Percentiles rank a stretch among this genome's conserved stretches.
These are phyloP conservation scores for Teratosphaeria gauchensis DNA, from an alignment of 2,329 filamentous ascomycete species.

Conservation along the genomic window DNA sequence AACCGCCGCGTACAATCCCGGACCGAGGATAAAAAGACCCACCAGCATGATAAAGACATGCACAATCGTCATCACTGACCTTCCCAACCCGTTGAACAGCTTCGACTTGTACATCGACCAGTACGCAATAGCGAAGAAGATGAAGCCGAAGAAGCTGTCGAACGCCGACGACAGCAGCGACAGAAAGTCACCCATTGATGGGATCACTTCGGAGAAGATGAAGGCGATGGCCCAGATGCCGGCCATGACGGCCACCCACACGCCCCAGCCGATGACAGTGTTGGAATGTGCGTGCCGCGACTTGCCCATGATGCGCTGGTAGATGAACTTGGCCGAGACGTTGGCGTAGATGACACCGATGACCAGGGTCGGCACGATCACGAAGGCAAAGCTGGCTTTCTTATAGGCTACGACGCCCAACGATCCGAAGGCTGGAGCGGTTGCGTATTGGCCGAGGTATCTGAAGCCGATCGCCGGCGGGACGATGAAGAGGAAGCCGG, in stretches of 20 bases:
- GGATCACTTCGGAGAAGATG: conserved; percentile 40
- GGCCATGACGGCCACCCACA: conserved; percentile 34
- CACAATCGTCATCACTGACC: conserved; percentile 35
- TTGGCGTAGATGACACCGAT: conserved; percentile 44
- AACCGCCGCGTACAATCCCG: conserved; percentile 44
- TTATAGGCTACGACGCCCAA: conserved; percentile 37
- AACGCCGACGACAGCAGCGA: conserved; percentile 40
- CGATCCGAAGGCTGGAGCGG: conserved; percentile 41
- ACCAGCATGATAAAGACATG: conserved; percentile 37
- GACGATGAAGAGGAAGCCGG: conserved; percentile 40
- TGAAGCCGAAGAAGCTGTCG: conserved; percentile 43
- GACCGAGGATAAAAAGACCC: conserved; percentile 42
- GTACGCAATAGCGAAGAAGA: conserved; percentile 43
- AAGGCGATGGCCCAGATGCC: conserved; percentile 37
- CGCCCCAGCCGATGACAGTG: conserved; percentile 39
- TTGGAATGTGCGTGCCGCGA: conserved; percentile 39
- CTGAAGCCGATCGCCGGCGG: conserved; percentile 41
- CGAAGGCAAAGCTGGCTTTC: conserved; percentile 42
- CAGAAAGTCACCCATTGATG: conserved; percentile 42
- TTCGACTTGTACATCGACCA: conserved; percentile 35
- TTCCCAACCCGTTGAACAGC: conserved; percentile 28
- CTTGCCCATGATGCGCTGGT: conserved; percentile 33
- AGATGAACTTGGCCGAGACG: conserved; percentile 40
- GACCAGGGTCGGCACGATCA: conserved; percentile 41
- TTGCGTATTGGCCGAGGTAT: conserved; percentile 41